phyloP scores from a whole-genome alignment of 139 green algal genomes.

The Eudorina sp. region DNA sequence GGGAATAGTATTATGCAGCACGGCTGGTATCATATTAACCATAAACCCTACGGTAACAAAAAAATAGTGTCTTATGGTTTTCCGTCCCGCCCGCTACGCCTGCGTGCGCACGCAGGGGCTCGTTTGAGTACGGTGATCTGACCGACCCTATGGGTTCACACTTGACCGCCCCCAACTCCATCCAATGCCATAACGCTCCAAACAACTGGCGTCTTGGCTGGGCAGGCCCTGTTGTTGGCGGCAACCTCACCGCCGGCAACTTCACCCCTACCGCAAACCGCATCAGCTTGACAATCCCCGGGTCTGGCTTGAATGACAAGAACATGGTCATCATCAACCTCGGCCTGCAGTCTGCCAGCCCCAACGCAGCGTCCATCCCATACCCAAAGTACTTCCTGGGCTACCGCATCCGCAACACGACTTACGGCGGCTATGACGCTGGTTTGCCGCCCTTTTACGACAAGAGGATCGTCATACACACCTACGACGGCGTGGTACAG shows the following conservation, averaged over 20 bases:
- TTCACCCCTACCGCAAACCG: background rate
- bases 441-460: background rate
- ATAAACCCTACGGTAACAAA: no score
- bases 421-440: background rate
- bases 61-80: no score
- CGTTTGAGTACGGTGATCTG: conserved; percentile 7
- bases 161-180: no score
- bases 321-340: conserved; percentile 10
- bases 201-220: background rate
- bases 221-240: background rate
- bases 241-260: conserved; percentile 7
- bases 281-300: background rate
- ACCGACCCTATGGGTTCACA: background rate
- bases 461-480: background rate
- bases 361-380: no score
- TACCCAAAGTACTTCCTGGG: background rate
- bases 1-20: no score
- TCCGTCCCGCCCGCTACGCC: no score
- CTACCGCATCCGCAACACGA: background rate
- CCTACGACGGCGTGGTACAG: background rate
- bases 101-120: no score
- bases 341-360: background rate
- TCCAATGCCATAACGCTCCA: background rate
- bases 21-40: no score
- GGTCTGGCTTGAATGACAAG: background rate